Evolutionary conservation across 2,329 filamentous ascomycete genomes (phyloP).

Genomic region (Colletotrichum orchidophilum): DNA sequence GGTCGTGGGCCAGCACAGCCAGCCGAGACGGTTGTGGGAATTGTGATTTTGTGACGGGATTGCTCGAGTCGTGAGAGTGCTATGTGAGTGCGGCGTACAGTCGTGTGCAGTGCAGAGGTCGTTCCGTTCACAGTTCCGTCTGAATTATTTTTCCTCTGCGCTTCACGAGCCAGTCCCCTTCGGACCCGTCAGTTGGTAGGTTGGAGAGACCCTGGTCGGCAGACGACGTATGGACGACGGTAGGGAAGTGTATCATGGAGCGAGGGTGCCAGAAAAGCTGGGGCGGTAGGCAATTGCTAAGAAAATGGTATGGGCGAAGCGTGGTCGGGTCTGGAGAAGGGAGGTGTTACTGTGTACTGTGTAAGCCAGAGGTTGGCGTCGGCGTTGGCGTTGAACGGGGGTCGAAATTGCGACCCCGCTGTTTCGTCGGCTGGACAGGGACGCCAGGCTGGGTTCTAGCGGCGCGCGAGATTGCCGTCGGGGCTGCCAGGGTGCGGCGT

Average conservation of each 20-base stretch:
- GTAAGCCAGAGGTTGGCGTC: not conserved
- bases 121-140: conserved; percentile 5
- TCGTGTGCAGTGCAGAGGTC: conserved; percentile 7
- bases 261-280: conserved; percentile 13
- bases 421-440: conserved; percentile 31
- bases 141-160: conserved; percentile 24
- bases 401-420: conserved; percentile 34
- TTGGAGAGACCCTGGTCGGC: conserved; percentile 21
- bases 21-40: conserved; percentile 15
- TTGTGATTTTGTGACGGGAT: conserved; percentile 17
- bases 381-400: conserved; percentile 19
- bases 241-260: not conserved
- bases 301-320: conserved; percentile 8
- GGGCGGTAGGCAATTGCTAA: conserved; percentile 30
- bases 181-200: conserved; percentile 19
- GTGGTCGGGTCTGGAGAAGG: conserved; percentile 20
- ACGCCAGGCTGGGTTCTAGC: conserved; percentile 20
- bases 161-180: conserved; percentile 24
- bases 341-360: not conserved
- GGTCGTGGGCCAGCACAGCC: conserved; percentile 28
- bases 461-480: conserved; percentile 26
- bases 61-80: conserved; percentile 4
- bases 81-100: conserved; percentile 13
- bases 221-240: conserved; percentile 1
- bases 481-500: conserved; percentile 25